A percentile compares a stretch with the other conserved stretches of the same genome.
Evolutionary conservation across 2,329 filamentous ascomycete species (phyloP).

Genomic region (Neofusicoccum sp.): DNA sequence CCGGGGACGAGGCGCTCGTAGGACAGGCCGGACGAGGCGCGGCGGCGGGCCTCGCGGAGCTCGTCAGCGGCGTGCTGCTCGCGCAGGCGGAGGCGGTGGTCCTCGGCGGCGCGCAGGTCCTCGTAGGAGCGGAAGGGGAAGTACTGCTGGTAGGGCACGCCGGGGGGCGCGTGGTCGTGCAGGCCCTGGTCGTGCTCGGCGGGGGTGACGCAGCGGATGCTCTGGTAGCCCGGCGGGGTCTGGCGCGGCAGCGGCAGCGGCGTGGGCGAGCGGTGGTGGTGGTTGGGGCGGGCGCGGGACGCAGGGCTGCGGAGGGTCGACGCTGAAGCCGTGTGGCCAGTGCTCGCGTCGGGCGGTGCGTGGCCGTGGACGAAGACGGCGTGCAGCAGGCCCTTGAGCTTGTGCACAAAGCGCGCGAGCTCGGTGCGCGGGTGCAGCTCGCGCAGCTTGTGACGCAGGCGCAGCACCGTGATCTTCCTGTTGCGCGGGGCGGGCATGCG

Average conservation of each 20-base stretch:
- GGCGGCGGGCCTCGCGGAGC: slow-evolving; percentile 20
- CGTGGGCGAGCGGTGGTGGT: background rate
- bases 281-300: background rate
- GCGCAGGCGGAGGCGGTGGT: slow-evolving; percentile 6
- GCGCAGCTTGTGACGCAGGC: slow-evolving; percentile 22
- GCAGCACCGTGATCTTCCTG: slow-evolving; percentile 17
- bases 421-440: slow-evolving; percentile 15
- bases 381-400: slow-evolving; percentile 18
- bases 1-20: slow-evolving; percentile 8
- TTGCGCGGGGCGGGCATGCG: slow-evolving; percentile 15
- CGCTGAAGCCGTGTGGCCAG: slow-evolving; percentile 1
- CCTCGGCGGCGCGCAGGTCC: slow-evolving; percentile 19
- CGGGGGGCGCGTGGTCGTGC: slow-evolving; percentile 19
- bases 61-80: slow-evolving; percentile 15
- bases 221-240: slow-evolving; percentile 22
- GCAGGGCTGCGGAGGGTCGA: slow-evolving; percentile 11
- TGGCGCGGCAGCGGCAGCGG: slow-evolving; percentile 13
- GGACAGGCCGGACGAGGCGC: slow-evolving; percentile 13
- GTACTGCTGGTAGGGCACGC: slow-evolving; percentile 21
- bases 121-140: slow-evolving; percentile 22
- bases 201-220: slow-evolving; percentile 21
- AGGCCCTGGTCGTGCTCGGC: slow-evolving; percentile 21
- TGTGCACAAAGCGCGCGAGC: slow-evolving; percentile 21
- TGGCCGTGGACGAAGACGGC: slow-evolving; percentile 13
- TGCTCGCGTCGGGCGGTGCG: slow-evolving; percentile 8